Evolutionary conservation across 2,329 filamentous ascomycete genomes (phyloP), one percentile per base, ranked within the genome.

Genomic region (Trichoderma sp.): DNA sequence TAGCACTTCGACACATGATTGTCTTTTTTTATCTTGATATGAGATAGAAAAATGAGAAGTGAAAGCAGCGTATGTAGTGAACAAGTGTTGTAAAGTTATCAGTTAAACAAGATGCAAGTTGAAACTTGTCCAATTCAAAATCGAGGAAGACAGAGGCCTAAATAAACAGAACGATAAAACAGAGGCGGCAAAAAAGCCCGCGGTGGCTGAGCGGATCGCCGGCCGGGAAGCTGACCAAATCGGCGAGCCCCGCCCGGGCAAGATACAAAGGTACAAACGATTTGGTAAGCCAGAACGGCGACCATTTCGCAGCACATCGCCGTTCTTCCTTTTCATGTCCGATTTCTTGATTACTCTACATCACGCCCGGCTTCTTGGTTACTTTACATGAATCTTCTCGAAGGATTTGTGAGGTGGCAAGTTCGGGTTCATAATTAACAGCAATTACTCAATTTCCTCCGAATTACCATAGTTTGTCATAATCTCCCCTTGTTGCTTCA

Each of bases 1-100:
- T 88, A 29, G 90, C 88, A 83, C 90, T 90, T 83, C 88, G 91
- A 83, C 92, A 94, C 92, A 94, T 94, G 45, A 67, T 31, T 27
- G 41, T 24, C 27, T 27, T 56, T 8, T 41, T 21, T 3, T 16
- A 16, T n/a, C 7, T 27, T 45, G 33, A 29, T 11, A 0, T 18
- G n/a, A n/a, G n/a, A 6, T 9, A 29, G 6, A 18, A 31, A n/a
- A 63, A 60, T 12, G 4, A n/a, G 45, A 18, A 56, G 16, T 9
- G 4, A 9, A 1, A 18, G 8, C 2, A 4, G 14, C 1, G 11
- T 24, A 14, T 31, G 0, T 60, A 8, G 16, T 50, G 21, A 8
- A 11, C 8, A 50, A 21, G 21, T n/a, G 16, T n/a, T 50, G 9
- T n/a, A n/a, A 8, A 3, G 1, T 35, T 38, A 12, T 38, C 14